Conservation (phyloP, 805 yeast genomes). For the Pichia deserticola region DNA sequence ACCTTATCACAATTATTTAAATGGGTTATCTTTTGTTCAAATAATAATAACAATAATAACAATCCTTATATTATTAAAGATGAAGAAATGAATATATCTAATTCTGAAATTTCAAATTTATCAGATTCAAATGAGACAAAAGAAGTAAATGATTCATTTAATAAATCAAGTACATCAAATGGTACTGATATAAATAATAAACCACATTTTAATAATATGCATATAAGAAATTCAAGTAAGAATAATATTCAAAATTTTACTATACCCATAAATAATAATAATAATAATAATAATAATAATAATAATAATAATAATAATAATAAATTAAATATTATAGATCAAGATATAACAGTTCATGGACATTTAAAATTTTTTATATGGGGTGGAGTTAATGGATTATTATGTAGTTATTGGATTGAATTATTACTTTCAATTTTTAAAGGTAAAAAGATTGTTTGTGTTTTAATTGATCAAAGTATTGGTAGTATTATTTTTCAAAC, state of each 20-base stretch:
- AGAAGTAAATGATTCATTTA: no score
- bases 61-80: background rate
- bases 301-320: background rate
- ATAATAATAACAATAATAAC: background rate
- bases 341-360: slow-evolving; percentile 13
- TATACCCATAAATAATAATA: background rate
- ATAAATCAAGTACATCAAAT: no score
- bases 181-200: no score
- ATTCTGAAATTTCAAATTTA: no score
- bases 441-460: slow-evolving; percentile 31
- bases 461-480: slow-evolving; percentile 44
- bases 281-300: background rate
- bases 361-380: slow-evolving; percentile 45
- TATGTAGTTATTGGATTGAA: slow-evolving; percentile 49
- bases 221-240: no score
- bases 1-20: slow-evolving; percentile 6
- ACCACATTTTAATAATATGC: background rate
- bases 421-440: slow-evolving; percentile 30
- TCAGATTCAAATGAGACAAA: no score
- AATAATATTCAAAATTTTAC: background rate
- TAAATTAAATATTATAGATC: background rate
- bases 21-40: background rate
- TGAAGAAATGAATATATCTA: background rate
- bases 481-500: slow-evolving; percentile 53
- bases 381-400: slow-evolving; percentile 54